phyloP scores from a whole-genome alignment of 768 basidiomycete genomes.

The Naganishia vaughanmartiniae region DNA sequence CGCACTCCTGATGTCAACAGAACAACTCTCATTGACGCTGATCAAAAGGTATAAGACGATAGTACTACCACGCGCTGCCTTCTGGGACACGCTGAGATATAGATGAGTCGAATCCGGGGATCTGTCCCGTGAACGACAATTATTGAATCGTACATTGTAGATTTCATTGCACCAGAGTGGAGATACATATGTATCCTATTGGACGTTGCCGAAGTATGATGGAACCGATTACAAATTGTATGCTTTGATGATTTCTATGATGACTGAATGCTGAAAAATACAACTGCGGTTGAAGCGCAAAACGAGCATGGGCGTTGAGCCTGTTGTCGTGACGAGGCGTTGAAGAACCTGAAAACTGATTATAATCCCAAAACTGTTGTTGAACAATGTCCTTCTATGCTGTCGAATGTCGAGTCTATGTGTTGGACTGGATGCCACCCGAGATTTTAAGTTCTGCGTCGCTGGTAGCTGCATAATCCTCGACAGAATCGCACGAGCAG shows the following conservation, averaged over 20 bases:
- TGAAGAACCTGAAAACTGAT: conserved; percentile 3
- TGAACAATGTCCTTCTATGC: conserved; percentile 23
- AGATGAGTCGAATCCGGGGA: too few relatives aligned
- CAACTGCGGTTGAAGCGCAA: conserved; percentile 25
- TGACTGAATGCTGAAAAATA: conserved; percentile 1
- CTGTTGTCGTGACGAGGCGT: conserved; percentile 7
- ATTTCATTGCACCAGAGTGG: too few relatives aligned
- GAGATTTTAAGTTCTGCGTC: conserved; percentile 28
- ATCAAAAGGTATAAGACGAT: too few relatives aligned
- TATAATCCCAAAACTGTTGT: conserved; percentile 5
- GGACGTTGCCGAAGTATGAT: not conserved
- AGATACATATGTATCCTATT: not conserved
- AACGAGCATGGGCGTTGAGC: conserved; percentile 16
- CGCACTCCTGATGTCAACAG: too few relatives aligned
- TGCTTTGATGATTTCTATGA: not conserved
- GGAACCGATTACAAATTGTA: conserved; percentile 6
- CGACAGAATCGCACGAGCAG: conserved; percentile 54
- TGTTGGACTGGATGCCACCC: conserved; percentile 32
- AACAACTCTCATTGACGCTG: too few relatives aligned
- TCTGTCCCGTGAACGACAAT: too few relatives aligned
- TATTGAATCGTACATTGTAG: too few relatives aligned
- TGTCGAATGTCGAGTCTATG: not conserved
- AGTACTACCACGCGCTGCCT: too few relatives aligned
- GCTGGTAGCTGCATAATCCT: conserved; percentile 44
- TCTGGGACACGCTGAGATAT: too few relatives aligned